Conservation (phyloP, 2,329 filamentous ascomycete species). For the Pseudogymnoascus sp. region DNA sequence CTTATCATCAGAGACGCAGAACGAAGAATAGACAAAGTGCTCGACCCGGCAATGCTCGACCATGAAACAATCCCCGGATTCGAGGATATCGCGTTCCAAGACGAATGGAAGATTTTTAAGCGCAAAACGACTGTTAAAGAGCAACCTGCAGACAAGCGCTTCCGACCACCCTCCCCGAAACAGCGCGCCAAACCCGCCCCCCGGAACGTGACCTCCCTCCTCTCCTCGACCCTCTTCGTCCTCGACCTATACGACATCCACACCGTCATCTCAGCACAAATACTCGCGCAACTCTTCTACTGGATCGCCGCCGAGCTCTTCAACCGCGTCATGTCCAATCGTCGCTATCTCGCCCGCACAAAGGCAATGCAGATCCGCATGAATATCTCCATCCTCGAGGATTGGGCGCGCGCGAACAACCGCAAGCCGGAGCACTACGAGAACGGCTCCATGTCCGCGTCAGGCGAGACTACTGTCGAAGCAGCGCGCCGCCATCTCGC, state of each 20-base stretch:
- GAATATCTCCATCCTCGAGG: constrained; percentile 92
- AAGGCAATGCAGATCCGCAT: constrained; percentile 99
- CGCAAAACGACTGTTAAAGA: constrained; percentile 83
- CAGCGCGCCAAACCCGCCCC: constrained; percentile 86
- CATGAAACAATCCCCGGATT: constrained; percentile 97
- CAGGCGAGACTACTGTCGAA: constrained; percentile 81
- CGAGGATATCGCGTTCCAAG: constrained; percentile 92
- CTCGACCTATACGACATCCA: constrained; percentile 98
- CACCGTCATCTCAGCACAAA: constrained; percentile 88
- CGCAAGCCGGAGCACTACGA: constrained; percentile 93
- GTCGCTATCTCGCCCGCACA: constrained; percentile 86
- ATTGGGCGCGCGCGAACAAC: constrained; percentile 92
- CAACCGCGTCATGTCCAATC: constrained; percentile 94
- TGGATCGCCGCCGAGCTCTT: constrained; percentile 96
- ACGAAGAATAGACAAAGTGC: constrained; percentile 87
- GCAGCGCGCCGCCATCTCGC: constrained; percentile 76
- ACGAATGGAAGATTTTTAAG: constrained; percentile 97
- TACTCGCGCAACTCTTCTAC: constrained; percentile 86
- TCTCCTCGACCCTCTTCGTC: constrained; percentile 94
- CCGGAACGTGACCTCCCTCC: constrained; percentile 86
- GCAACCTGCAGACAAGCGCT: constrained; percentile 82
- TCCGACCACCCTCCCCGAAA: constrained; percentile 87
- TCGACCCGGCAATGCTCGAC: constrained; percentile 90
- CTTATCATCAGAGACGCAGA: constrained; percentile 95
- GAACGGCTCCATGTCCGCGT: constrained; percentile 75